Percentiles rank a stretch among this genome's conserved stretches.
phyloP scores from a whole-genome alignment of 495 filamentous ascomycete species.

The Penicillium simplicissimum region DNA sequence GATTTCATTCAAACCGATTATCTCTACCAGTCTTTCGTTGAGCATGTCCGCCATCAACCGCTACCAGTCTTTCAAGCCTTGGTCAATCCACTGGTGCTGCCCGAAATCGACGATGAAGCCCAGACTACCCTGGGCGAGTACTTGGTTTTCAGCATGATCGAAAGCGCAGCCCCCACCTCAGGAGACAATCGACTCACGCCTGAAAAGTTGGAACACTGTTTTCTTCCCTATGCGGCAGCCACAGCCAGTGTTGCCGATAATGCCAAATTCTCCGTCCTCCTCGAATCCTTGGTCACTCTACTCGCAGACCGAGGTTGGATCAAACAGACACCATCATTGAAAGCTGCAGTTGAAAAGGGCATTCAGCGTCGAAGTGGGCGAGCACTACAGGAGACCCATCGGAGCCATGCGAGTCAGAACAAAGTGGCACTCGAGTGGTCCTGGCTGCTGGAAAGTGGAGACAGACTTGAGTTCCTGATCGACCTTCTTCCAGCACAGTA shows the following conservation, averaged over 20 bases:
- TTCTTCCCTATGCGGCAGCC: conserved; percentile 71
- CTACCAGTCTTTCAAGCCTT: conserved; percentile 73
- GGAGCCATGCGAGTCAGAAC: conserved; percentile 37
- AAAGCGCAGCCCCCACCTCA: conserved; percentile 54
- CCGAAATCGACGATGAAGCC: conserved; percentile 45
- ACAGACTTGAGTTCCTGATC: conserved; percentile 41
- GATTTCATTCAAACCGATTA: conserved; percentile 53
- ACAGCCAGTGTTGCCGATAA: conserved; percentile 67
- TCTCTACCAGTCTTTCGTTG: conserved; percentile 68
- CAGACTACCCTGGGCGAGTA: conserved; percentile 64
- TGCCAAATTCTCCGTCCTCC: conserved; percentile 71
- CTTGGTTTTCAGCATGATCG: conserved; percentile 63
- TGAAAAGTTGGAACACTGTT: conserved; percentile 63
- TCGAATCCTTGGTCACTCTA: conserved; percentile 70
- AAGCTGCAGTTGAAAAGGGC: conserved; percentile 59
- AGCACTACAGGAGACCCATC: conserved; percentile 48
- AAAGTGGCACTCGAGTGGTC: conserved; percentile 39
- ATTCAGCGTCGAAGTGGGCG: conserved; percentile 61
- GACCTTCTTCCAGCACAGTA: conserved; percentile 18
- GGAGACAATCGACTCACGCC: conserved; percentile 51
- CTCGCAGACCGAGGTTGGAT: conserved; percentile 47
- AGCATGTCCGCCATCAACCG: conserved; percentile 64
- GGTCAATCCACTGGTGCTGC: conserved; percentile 55
- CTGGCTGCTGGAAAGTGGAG: conserved; percentile 45
- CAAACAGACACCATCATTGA: conserved; percentile 46